These are phyloP conservation scores for Trichomonascaceae sp. DNA, from an alignment of 1,139 yeast genomes.

Conservation along the genomic window DNA sequence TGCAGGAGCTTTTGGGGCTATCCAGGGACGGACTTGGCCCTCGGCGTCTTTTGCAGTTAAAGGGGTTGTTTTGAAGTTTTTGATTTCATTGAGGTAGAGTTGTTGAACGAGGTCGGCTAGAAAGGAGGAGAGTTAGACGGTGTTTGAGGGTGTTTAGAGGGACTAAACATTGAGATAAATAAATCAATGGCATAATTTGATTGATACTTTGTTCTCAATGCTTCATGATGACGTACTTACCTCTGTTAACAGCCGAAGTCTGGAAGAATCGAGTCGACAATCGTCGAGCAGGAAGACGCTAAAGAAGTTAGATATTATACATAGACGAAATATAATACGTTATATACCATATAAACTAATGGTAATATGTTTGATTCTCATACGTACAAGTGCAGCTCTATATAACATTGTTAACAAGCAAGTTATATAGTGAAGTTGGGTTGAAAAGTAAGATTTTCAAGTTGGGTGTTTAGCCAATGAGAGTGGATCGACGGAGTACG, in stretches of 20 bases:
- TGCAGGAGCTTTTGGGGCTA: slow-evolving; percentile 66
- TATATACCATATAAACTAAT: background rate
- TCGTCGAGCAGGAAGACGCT: slow-evolving; percentile 15
- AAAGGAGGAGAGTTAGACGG: slow-evolving; percentile 1
- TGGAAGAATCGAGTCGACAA: slow-evolving; percentile 21
- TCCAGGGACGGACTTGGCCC: slow-evolving; percentile 76
- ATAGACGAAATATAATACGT: no score
- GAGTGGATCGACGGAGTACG: background rate
- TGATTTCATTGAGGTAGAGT: slow-evolving; percentile 79
- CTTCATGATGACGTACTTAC: slow-evolving; percentile 10
- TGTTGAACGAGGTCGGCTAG: slow-evolving; percentile 64
- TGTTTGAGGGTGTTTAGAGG: background rate
- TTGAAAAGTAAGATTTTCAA: slow-evolving; percentile 3
- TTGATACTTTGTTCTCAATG: background rate
- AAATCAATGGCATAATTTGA: background rate
- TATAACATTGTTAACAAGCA: slow-evolving; percentile 3
- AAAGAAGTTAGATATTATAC: background rate
- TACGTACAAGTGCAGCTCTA: slow-evolving; percentile 8
- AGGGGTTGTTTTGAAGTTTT: slow-evolving; percentile 81
- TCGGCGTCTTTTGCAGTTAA: slow-evolving; percentile 68
- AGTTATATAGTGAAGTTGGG: slow-evolving; percentile 2
- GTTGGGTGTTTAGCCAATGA: slow-evolving; percentile 9
- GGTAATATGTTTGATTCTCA: background rate
- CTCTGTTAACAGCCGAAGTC: slow-evolving; percentile 19
- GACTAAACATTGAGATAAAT: background rate